Conservation (phyloP, 352 stramenopile genomes). For the Phytophthora capsici region DNA sequence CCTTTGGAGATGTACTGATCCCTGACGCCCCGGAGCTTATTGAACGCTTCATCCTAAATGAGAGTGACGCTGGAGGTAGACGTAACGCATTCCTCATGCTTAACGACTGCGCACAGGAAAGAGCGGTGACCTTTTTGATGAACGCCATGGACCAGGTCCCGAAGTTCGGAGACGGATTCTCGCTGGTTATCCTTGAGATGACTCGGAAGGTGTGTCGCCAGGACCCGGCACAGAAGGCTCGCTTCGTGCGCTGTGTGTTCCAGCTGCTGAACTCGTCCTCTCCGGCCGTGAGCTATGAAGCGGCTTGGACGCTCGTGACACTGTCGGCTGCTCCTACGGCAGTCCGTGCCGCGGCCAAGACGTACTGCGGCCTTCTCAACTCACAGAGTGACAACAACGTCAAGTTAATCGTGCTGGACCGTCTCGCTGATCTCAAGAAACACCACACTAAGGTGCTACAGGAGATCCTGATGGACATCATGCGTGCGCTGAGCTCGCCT, state of each 20-base stretch:
- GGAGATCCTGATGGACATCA: slow-evolving; percentile 99
- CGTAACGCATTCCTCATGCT: slow-evolving; percentile 99
- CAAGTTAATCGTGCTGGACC: slow-evolving; percentile 99
- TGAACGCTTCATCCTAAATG: slow-evolving; percentile 92
- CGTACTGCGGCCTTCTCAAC: slow-evolving; percentile 98
- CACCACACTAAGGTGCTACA: slow-evolving; percentile 97
- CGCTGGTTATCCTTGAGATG: slow-evolving; percentile 99
- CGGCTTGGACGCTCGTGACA: slow-evolving; percentile 98
- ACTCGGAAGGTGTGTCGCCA: slow-evolving; percentile 98
- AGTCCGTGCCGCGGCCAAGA: slow-evolving; percentile 96
- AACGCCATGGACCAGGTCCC: slow-evolving; percentile 96
- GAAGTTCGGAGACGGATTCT: slow-evolving; percentile 98
- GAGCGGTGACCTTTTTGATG: slow-evolving; percentile 98
- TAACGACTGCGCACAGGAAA: slow-evolving; percentile 97
- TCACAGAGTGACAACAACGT: slow-evolving; percentile 99
- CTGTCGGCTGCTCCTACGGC: slow-evolving; percentile 98
- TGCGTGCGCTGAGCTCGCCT: slow-evolving; percentile 95
- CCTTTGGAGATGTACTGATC: slow-evolving; percentile 94
- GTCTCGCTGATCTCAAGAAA: slow-evolving; percentile 97
- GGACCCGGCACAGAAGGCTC: slow-evolving; percentile 98
- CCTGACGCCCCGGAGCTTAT: slow-evolving; percentile 99
- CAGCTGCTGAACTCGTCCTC: slow-evolving; percentile 95
- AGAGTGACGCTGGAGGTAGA: slow-evolving; percentile 94
- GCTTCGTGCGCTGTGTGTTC: slow-evolving; percentile 99
- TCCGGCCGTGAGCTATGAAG: slow-evolving; percentile 97